Evolutionary conservation across 2,329 filamentous ascomycete genomes (phyloP).

Genomic region (Cercospora brassicicola): DNA sequence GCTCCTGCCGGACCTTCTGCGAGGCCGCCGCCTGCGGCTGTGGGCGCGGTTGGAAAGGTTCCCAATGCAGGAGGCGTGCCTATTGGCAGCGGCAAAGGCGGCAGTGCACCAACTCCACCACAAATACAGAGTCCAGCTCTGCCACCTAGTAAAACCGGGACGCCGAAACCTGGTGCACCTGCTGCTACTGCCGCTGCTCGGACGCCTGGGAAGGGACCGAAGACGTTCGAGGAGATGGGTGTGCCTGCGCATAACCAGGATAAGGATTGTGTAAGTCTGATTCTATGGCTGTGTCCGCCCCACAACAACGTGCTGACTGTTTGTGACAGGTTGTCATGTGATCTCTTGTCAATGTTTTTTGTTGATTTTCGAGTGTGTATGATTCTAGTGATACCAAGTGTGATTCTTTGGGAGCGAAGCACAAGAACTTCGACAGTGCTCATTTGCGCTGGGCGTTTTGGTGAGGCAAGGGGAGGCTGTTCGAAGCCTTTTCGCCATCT

Average conservation of each 20-base stretch:
- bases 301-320: too few relatives aligned
- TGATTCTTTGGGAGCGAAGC: background rate
- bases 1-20: background rate
- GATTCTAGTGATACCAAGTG: background rate
- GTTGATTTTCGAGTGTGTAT: background rate
- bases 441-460: background rate
- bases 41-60: background rate
- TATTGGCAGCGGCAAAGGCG: background rate
- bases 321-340: background rate
- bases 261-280: slow-evolving; percentile 71
- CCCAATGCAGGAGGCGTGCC: slow-evolving; percentile 2
- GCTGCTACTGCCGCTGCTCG: slow-evolving; percentile 34
- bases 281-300: too few relatives aligned
- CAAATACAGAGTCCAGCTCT: slow-evolving; percentile 16
- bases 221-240: slow-evolving; percentile 98
- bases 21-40: background rate
- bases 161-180: slow-evolving; percentile 27
- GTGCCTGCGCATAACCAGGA: slow-evolving; percentile 81
- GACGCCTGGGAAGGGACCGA: slow-evolving; percentile 71
- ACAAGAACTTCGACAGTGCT: background rate
- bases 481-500: background rate
- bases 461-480: background rate
- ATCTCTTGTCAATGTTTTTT: background rate
- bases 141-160: slow-evolving; percentile 33
- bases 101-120: slow-evolving; percentile 24